Percentiles rank a stretch among this genome's conserved stretches.
Evolutionary conservation across 805 yeast species (phyloP).

Genomic region (Myxozyma melibiosi): DNA sequence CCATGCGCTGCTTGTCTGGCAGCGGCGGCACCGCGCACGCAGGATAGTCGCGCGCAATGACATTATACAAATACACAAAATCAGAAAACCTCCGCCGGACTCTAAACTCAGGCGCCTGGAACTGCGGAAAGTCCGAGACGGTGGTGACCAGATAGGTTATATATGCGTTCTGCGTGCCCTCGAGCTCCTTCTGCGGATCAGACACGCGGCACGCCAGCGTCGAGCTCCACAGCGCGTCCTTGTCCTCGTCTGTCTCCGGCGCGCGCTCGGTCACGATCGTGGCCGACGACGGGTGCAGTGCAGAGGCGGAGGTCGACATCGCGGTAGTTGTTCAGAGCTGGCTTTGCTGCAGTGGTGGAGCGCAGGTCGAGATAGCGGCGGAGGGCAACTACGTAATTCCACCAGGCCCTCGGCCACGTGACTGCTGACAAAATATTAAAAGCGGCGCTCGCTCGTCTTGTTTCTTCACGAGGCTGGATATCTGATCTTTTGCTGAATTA

Average conservation of each 20-base stretch:
- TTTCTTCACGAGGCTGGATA: no score
- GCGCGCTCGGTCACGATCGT: conserved; percentile 32
- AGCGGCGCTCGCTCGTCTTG: no score
- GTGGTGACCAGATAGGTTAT: conserved; percentile 72
- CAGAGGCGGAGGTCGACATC: neutral
- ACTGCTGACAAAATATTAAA: neutral
- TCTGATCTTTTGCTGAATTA: no score
- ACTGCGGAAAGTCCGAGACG: conserved; percentile 61
- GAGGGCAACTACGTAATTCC: neutral
- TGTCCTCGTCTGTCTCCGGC: conserved; percentile 33
- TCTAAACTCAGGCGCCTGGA: conserved; percentile 48
- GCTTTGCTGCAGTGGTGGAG: neutral
- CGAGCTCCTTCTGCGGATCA: conserved; percentile 69
- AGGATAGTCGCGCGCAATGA: conserved; percentile 76
- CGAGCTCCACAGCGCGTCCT: conserved; percentile 27
- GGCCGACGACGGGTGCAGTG: conserved; percentile 27
- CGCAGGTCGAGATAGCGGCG: neutral
- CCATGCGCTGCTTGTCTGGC: conserved; percentile 84
- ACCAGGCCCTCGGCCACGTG: neutral
- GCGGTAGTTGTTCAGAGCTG: neutral
- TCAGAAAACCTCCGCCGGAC: conserved; percentile 86
- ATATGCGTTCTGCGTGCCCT: conserved; percentile 69
- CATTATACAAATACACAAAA: conserved; percentile 74
- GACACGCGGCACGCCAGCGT: conserved; percentile 33
- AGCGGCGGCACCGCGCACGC: conserved; percentile 88